phyloP scores from a whole-genome alignment of 352 stramenopile species.

The Phytophthora chlamydospora region DNA sequence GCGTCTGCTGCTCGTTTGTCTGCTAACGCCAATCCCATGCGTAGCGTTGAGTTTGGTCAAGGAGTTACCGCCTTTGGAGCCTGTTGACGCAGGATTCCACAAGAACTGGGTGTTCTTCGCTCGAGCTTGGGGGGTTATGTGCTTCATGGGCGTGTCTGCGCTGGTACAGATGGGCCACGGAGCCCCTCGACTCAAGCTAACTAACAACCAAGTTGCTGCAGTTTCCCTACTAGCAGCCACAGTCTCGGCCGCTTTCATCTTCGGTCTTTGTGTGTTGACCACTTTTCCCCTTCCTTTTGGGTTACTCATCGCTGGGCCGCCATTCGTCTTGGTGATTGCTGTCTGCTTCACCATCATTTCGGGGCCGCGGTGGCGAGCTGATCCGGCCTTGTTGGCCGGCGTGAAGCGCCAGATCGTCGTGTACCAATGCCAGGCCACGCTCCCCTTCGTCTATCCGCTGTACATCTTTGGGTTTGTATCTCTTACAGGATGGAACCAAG shows the following conservation, averaged over 20 bases:
- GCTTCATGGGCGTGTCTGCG: conserved; percentile 17
- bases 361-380: conserved; percentile 6
- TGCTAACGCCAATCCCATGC: conserved; percentile 41
- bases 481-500: conserved; percentile 27
- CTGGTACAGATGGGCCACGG: conserved; percentile 21
- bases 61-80: conserved; percentile 31
- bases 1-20: conserved; percentile 15
- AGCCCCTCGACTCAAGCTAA: conserved; percentile 16
- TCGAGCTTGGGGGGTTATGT: conserved; percentile 19
- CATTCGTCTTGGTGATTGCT: conserved; percentile 13
- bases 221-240: conserved; percentile 16
- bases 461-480: conserved; percentile 47
- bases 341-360: conserved; percentile 26
- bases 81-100: conserved; percentile 26
- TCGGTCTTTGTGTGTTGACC: conserved; percentile 19
- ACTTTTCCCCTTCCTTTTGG: conserved; percentile 51
- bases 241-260: conserved; percentile 20
- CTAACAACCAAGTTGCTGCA: conserved; percentile 4
- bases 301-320: conserved; percentile 28
- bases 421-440: conserved; percentile 18
- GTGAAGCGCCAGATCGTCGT: conserved; percentile 26
- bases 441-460: conserved; percentile 47
- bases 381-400: conserved; percentile 15
- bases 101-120: conserved; percentile 44
- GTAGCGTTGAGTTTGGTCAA: conserved; percentile 37